Conservation (phyloP, 805 yeast species). For the Maudiozyma turicensis region DNA sequence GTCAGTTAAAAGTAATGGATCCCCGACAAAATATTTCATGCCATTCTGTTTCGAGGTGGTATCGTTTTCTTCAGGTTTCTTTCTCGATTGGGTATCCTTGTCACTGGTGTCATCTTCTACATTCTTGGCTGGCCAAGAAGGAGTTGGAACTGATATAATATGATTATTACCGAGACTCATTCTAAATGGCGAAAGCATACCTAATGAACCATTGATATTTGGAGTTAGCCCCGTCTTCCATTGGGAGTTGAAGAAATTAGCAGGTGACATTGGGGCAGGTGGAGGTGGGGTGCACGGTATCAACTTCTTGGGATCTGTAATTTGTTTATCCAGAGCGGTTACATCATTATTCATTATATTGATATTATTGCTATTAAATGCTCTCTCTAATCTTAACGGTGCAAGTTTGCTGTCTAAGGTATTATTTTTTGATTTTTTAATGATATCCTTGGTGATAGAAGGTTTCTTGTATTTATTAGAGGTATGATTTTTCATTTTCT, state of each 20-base stretch:
- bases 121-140: neutral
- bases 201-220: neutral
- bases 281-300: conserved; percentile 2
- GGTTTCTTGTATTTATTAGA: neutral
- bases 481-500: conserved; percentile 17
- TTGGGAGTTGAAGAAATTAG: neutral
- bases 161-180: neutral
- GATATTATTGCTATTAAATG: neutral
- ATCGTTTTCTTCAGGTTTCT: neutral
- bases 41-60: conserved; percentile 10
- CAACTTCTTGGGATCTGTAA: neutral
- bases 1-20: conserved; percentile 25
- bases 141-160: neutral
- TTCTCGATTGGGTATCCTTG: neutral
- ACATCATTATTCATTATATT: no score
- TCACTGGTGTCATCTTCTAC: neutral
- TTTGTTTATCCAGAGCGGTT: neutral
- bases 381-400: neutral
- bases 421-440: neutral
- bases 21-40: conserved; percentile 23
- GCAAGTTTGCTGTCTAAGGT: neutral
- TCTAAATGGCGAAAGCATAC: neutral
- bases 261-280: neutral
- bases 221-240: neutral
- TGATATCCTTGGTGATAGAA: neutral